These are phyloP conservation scores for Pseudozyma sp. DNA, from an alignment of 1,284 basidiomycete species.

Conservation along the genomic window DNA sequence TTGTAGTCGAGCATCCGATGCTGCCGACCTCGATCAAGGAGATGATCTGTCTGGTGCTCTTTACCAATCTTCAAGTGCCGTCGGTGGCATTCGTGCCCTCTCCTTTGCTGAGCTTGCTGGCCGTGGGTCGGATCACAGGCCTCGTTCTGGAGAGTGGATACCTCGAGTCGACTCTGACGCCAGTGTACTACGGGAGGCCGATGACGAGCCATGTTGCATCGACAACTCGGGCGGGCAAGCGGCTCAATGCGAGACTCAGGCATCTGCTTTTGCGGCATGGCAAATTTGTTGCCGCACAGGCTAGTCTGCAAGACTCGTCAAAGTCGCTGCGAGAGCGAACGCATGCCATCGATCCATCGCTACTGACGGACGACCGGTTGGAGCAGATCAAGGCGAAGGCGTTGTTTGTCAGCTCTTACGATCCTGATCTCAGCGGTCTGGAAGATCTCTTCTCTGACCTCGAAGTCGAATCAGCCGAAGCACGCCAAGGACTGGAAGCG, in stretches of 20 bases:
- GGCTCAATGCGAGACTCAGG: constrained; percentile 34
- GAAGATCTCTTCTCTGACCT: constrained; percentile 18
- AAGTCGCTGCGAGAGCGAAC: constrained; percentile 28
- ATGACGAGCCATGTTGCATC: constrained; percentile 29
- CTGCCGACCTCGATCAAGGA: constrained; percentile 88
- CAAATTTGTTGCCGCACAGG: constrained; percentile 46
- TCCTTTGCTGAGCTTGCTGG: constrained; percentile 83
- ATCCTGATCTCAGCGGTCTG: constrained; percentile 13
- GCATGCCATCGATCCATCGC: constrained; percentile 10
- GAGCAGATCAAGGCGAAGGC: constrained; percentile 59
- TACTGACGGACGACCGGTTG: constrained; percentile 52
- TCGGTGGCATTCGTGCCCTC: constrained; percentile 83
- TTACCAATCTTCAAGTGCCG: constrained; percentile 90
- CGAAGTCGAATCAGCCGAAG: constrained; percentile 7
- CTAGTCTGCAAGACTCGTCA: constrained; percentile 25
- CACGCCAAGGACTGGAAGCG: neutral
- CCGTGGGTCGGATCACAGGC: constrained; percentile 87
- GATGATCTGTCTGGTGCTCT: constrained; percentile 84
- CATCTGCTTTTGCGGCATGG: constrained; percentile 40
- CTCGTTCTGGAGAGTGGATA: constrained; percentile 92
- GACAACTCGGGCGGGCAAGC: constrained; percentile 47
- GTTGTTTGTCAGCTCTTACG: constrained; percentile 48
- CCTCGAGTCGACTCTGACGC: constrained; percentile 85
- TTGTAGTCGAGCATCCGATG: constrained; percentile 88
- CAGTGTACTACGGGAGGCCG: constrained; percentile 71